These are phyloP conservation scores for Aspergillus vadensis DNA, from an alignment of 2,329 filamentous ascomycete species.

Conservation along the genomic window DNA sequence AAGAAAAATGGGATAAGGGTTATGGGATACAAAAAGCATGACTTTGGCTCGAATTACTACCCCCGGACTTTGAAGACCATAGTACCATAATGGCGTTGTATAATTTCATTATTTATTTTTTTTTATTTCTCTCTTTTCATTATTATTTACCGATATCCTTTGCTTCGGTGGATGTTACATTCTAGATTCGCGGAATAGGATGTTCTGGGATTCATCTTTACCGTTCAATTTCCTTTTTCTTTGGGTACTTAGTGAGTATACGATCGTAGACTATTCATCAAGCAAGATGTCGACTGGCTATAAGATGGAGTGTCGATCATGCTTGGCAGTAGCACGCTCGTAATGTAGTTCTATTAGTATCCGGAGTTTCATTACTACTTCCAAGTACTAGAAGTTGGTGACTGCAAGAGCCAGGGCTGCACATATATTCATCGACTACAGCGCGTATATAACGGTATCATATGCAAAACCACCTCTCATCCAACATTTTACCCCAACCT, in stretches of 20 bases:
- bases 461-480: neutral
- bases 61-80: conserved; percentile 9
- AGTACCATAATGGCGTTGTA: conserved; percentile 14
- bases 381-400: no score
- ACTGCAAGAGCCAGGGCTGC: no score
- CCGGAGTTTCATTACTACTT: no score
- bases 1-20: neutral
- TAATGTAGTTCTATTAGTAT: no score
- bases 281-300: no score
- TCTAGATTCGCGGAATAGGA: neutral
- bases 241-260: neutral
- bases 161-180: neutral
- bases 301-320: no score
- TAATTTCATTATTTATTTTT: conserved; percentile 12
- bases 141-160: neutral
- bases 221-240: neutral
- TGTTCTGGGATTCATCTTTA: neutral
- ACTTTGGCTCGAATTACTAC: conserved; percentile 6
- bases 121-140: neutral
- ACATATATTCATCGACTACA: neutral
- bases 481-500: neutral
- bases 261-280: no score
- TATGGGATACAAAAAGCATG: conserved; percentile 21
- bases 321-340: no score
- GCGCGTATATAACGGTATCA: neutral